phyloP scores from a whole-genome alignment of 2,329 filamentous ascomycete genomes.

The Helicocarpus griseus region DNA sequence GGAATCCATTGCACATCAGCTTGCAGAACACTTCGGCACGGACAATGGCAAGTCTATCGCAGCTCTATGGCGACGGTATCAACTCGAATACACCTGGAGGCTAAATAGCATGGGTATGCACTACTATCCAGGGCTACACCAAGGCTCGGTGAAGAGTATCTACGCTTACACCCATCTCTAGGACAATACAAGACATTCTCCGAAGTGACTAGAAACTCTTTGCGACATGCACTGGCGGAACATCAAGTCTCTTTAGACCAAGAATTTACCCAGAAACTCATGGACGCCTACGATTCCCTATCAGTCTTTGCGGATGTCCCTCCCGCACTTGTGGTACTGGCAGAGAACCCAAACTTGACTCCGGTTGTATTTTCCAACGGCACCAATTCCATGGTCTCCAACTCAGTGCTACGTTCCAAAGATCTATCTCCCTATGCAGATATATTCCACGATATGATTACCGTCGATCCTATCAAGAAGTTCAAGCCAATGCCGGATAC shows the following conservation, averaged over 20 bases:
- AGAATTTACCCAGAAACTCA: conserved; percentile 41
- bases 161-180: conserved; percentile 22
- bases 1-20: conserved; percentile 52
- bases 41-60: conserved; percentile 50
- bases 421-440: conserved; percentile 41
- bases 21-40: conserved; percentile 49
- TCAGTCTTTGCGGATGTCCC: conserved; percentile 56
- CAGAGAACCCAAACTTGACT: conserved; percentile 33
- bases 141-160: not conserved
- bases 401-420: conserved; percentile 49
- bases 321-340: conserved; percentile 42
- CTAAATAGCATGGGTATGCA: conserved; percentile 61
- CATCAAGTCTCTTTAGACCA: conserved; percentile 37
- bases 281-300: conserved; percentile 56
- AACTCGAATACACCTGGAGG: conserved; percentile 70
- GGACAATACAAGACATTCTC: conserved; percentile 54
- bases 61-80: conserved; percentile 55
- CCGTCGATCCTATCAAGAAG: conserved; percentile 48
- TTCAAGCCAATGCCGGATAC: conserved; percentile 58
- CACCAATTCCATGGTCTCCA: conserved; percentile 51
- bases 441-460: conserved; percentile 48
- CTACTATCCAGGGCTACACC: conserved; percentile 12
- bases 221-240: conserved; percentile 56
- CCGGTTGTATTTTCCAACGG: conserved; percentile 64
- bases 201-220: conserved; percentile 52